These are phyloP conservation scores for Fusarium zealandicum DNA, from an alignment of 2,329 filamentous ascomycete species.

Conservation along the genomic window DNA sequence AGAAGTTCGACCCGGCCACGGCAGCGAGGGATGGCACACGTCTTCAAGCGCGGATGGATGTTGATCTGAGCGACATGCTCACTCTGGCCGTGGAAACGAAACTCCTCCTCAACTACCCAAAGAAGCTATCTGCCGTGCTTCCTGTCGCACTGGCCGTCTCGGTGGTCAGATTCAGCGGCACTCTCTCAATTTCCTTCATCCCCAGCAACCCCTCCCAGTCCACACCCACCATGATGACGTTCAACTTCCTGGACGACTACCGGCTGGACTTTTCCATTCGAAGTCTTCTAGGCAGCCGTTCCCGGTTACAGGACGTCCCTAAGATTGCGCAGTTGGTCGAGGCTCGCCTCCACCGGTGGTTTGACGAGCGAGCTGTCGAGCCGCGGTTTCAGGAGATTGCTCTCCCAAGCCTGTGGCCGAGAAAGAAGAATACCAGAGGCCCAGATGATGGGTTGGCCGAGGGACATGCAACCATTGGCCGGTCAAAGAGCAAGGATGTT, in stretches of 20 bases:
- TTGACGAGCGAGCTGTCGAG: constrained; percentile 86
- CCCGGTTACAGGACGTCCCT: constrained; percentile 81
- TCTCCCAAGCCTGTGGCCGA: constrained; percentile 81
- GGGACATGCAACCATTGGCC: constrained; percentile 56
- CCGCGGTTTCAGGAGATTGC: constrained; percentile 88
- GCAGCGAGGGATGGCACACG: constrained; percentile 71
- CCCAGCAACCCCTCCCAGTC: constrained; percentile 73
- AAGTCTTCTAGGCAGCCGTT: constrained; percentile 80
- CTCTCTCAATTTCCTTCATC: constrained; percentile 90
- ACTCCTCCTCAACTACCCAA: constrained; percentile 92
- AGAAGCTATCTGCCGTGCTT: constrained; percentile 84
- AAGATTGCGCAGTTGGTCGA: constrained; percentile 89
- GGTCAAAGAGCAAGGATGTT: constrained; percentile 61
- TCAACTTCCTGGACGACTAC: constrained; percentile 92
- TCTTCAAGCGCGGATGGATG: constrained; percentile 94
- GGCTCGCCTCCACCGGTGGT: constrained; percentile 81
- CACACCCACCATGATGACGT: constrained; percentile 87
- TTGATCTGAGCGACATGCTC: constrained; percentile 94
- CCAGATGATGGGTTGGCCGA: constrained; percentile 66
- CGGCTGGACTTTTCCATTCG: constrained; percentile 82
- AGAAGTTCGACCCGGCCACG: constrained; percentile 59
- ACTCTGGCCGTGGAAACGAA: constrained; percentile 95
- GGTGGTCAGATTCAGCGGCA: constrained; percentile 93
- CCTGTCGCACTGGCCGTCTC: constrained; percentile 92
- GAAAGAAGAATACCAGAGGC: constrained; percentile 82